Percentiles rank a stretch among this genome's conserved stretches.
Conservation (phyloP, 805 yeast species). For the Cyberlindnera americana region DNA sequence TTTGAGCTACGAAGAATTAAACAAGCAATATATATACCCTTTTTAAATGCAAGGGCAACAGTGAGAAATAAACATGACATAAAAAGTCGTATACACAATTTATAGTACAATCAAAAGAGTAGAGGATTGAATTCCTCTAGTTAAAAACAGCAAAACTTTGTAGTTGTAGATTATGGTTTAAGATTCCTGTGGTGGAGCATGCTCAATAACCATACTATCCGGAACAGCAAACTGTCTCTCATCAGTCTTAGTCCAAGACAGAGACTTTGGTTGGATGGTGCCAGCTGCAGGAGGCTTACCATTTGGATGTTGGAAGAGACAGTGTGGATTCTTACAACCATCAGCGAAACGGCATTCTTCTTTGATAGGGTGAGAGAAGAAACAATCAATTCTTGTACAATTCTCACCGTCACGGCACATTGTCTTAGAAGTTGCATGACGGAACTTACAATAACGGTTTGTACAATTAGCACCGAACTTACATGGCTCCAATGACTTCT, state of each 20-base stretch:
- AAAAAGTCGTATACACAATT: not conserved
- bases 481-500: constrained; percentile 73
- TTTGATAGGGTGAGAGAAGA: constrained; percentile 74
- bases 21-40: constrained; percentile 7
- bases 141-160: too few species aligned
- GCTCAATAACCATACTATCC: constrained; percentile 69
- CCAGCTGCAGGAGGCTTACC: constrained; percentile 46
- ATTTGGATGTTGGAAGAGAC: constrained; percentile 78
- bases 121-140: too few species aligned
- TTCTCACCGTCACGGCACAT: constrained; percentile 79
- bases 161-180: too few species aligned
- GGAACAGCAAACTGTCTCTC: constrained; percentile 75
- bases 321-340: constrained; percentile 66
- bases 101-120: constrained; percentile 1
- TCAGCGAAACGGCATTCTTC: constrained; percentile 79
- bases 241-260: constrained; percentile 40
- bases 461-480: constrained; percentile 76
- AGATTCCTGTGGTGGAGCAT: constrained; percentile 50
- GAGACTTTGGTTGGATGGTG: constrained; percentile 14
- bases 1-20: not conserved
- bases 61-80: constrained; percentile 3
- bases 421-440: constrained; percentile 75
- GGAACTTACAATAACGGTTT: constrained; percentile 70
- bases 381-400: constrained; percentile 79
- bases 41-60: constrained; percentile 1